Evolutionary conservation across 2,329 filamentous ascomycete genomes (phyloP), one percentile per base, ranked within the genome.

Genomic region (Aspergillus amoenus): DNA sequence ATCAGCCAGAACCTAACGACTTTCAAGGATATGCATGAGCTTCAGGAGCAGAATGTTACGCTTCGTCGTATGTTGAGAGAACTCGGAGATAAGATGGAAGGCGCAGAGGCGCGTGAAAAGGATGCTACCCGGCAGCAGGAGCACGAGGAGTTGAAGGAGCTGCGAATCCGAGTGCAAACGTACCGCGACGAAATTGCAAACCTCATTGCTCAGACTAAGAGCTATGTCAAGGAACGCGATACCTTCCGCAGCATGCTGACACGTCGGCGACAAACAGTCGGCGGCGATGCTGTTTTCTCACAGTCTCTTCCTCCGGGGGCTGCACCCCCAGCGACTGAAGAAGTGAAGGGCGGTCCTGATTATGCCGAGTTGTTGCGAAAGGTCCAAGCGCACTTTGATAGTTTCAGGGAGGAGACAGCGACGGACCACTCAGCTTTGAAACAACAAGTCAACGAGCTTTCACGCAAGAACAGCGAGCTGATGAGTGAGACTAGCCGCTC

Each of bases 201-300:
- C 12, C 88, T 96, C 63, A 86, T 89, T 43, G 86, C 89, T 30
- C 90, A 93, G 56, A 90, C 92, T 62, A 91, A 96, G 78, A 96
- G 91, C 72, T 96, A 96, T 73, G 91, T 94, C 71, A 91, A 92
- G 67, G 94, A 99, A 77, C 88, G 94, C 61, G 93, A 99, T 71
- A 97, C 97, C 85, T 97, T 97, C 87, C 88, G 93, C 21, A 91
- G 93, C 52, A 93, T 97, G 80, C 84, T 97, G 30, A 90, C 93
- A 64, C 90, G 94, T 61, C 83, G 86, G 57, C 85, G 86, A 17
- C 83, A 86, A 74, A 87, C 76, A 71, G 81, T 69, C 68, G 83
- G 69, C 70, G 84, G 71, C 42, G 82, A 84, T 15, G 87, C 87
- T 1, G 81, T 87, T 49, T 87, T 95, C 68, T 90, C 88, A 1